Conservation (phyloP, 441 rosid genomes). For the Adansonia madagascariensis region DNA sequence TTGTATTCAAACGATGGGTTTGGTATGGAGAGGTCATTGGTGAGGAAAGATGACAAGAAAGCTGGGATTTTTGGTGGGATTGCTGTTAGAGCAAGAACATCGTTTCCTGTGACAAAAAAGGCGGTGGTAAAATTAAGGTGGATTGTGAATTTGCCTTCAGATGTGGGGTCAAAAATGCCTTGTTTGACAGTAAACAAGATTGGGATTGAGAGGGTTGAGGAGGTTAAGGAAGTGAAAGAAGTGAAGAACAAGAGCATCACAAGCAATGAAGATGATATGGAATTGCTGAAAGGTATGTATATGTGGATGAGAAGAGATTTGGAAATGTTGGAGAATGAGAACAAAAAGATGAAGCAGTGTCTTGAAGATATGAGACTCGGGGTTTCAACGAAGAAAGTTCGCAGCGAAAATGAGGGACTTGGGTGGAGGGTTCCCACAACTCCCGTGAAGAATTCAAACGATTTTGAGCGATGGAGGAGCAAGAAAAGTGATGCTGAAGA, state of each 20-base stretch:
- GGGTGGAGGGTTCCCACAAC: slow-evolving; percentile 33
- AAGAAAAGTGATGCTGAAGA: slow-evolving; percentile 40
- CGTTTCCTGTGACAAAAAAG: slow-evolving; percentile 47
- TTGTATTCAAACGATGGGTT: slow-evolving; percentile 25
- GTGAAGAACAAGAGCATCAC: slow-evolving; percentile 34
- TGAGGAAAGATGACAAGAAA: slow-evolving; percentile 33
- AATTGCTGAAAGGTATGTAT: slow-evolving; percentile 54
- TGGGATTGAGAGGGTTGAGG: slow-evolving; percentile 51
- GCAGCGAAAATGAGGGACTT: slow-evolving; percentile 23
- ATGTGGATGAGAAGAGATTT: slow-evolving; percentile 59
- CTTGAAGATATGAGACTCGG: slow-evolving; percentile 49
- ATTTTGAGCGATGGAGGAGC: slow-evolving; percentile 40
- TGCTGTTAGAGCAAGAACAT: slow-evolving; percentile 49
- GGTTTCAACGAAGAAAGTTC: slow-evolving; percentile 25
- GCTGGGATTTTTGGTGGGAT: slow-evolving; percentile 36
- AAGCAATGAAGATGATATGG: slow-evolving; percentile 41
- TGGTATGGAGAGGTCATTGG: slow-evolving; percentile 32
- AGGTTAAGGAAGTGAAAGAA: slow-evolving; percentile 41
- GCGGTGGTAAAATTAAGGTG: slow-evolving; percentile 46
- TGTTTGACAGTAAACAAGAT: slow-evolving; percentile 57
- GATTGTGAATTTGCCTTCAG: slow-evolving; percentile 44
- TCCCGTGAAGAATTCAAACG: slow-evolving; percentile 33
- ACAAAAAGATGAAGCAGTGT: slow-evolving; percentile 47
- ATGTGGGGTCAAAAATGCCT: slow-evolving; percentile 43
- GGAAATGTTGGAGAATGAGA: slow-evolving; percentile 55